phyloP scores from a whole-genome alignment of 2,329 filamentous ascomycete species.

The Neofusicoccum ribis region DNA sequence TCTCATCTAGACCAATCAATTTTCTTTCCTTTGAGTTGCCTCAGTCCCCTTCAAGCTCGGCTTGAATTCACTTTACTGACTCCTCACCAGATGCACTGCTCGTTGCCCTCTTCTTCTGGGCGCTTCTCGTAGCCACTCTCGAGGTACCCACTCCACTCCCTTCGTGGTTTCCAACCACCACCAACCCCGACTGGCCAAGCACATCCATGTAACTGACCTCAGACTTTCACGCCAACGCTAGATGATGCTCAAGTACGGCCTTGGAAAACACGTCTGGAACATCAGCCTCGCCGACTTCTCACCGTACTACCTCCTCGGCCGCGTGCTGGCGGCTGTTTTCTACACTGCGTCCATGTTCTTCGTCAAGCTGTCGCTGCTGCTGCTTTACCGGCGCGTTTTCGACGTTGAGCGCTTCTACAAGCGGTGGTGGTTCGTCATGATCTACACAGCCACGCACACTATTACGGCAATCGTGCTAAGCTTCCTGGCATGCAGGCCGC shows the following conservation, averaged over 20 bases:
- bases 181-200: too few species aligned
- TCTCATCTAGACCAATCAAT: too few species aligned
- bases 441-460: neutral
- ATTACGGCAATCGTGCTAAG: neutral
- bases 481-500: neutral
- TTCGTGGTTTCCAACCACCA: too few species aligned
- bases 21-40: too few species aligned
- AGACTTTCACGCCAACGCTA: neutral
- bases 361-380: conserved; percentile 21
- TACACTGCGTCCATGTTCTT: conserved; percentile 20
- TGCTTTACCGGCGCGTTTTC: conserved; percentile 20
- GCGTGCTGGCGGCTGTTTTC: conserved; percentile 11
- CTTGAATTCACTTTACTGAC: neutral
- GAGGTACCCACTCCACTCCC: neutral
- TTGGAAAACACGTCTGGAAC: conserved; percentile 4
- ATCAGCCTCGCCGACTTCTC: conserved; percentile 9
- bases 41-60: neutral
- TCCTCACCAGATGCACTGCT: neutral
- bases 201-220: too few species aligned
- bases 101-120: neutral
- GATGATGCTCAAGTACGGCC: neutral
- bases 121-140: neutral
- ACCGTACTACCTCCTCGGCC: neutral
- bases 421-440: conserved; percentile 11
- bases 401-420: conserved; percentile 3